Evolutionary conservation across 768 basidiomycete genomes (phyloP), one percentile per base, ranked within the genome.

Genomic region (Hemileccinum rubropunctum): DNA sequence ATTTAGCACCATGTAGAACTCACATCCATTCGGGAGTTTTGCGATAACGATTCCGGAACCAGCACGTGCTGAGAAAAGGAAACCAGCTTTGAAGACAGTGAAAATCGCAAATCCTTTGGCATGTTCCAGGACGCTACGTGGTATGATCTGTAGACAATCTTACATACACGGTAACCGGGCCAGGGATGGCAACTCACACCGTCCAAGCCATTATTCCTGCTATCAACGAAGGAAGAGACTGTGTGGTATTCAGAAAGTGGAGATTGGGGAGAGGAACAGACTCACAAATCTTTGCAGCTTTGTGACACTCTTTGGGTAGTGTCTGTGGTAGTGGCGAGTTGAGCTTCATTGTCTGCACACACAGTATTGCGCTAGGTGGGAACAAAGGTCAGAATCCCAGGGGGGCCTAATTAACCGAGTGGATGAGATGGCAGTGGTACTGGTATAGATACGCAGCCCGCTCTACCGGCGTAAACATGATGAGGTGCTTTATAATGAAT

Each of bases 11-110:
- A 39, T 20, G 48, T 36, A 50, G 26, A 20, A 73, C 91, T 71
- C 63, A 93, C 91, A 74, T 59, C 92, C 94, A 66, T 95, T 80
- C 5, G 81, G 74, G 15, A 93, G 73, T 57, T 76, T 84, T 20
- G 92, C 92, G 45, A 98, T 94, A 32, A 95, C 94, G 17, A 98
- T 71, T 7, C 94, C 94, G 39, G 84, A 85, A 20, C 93, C 82
- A 20, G 84, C 94, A 60, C 90, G 75, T 3, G 89, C 91, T 37
- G 79, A 79, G 69, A 93, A 83, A 14, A 83, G 58, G 59, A 84
- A 82, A 1, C 76, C 76, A 18, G 76, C 80, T 60, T 93, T 94
- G 70, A 91, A 78, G 45, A 94, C 80, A 5, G 88, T 91, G 66
- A 93, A 92, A 41, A 93, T 91, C n/a, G 91, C 92, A 62, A 95